Percentiles rank a stretch among this genome's conserved stretches.
phyloP scores from a whole-genome alignment of 2,329 filamentous ascomycete genomes.

The Sporothrix dimorphospora region DNA sequence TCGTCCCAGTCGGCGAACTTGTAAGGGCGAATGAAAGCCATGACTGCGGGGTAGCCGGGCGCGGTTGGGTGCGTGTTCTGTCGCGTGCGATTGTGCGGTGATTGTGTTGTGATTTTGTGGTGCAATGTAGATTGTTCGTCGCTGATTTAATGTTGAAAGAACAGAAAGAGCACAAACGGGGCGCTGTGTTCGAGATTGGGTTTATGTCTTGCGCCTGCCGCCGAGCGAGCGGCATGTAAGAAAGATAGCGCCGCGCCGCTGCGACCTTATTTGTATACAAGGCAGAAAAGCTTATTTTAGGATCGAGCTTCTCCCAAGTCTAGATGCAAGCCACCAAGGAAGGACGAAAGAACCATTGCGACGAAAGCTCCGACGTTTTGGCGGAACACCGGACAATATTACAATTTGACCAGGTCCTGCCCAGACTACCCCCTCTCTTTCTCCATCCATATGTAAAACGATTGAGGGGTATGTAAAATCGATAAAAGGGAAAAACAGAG shows the following conservation, averaged over 20 bases:
- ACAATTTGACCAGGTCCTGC: not conserved
- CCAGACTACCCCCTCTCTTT: not conserved
- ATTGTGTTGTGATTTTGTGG: not conserved
- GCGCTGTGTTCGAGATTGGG: not conserved
- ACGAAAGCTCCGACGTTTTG: not conserved
- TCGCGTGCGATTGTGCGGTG: not conserved
- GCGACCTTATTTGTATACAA: not conserved
- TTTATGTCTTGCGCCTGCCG: not conserved
- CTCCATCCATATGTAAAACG: not conserved
- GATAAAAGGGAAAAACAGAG: not conserved
- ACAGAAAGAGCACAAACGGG: not conserved
- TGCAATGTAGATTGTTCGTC: not conserved
- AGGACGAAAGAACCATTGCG: not conserved
- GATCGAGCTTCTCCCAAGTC: not conserved
- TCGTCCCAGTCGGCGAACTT: slow-evolving; percentile 46
- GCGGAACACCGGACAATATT: slow-evolving; percentile 5
- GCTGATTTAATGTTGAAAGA: not conserved
- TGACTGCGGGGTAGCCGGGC: slow-evolving; percentile 33
- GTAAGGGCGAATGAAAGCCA: slow-evolving; percentile 53
- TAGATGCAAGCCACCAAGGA: not conserved
- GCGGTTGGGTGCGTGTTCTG: not conserved
- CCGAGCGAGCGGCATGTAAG: not conserved
- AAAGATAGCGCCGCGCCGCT: slow-evolving; percentile 11
- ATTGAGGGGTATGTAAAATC: not conserved
- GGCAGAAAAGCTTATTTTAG: not conserved